Evolutionary conservation across 495 filamentous ascomycete genomes (phyloP).

Genomic region (Elasticomyces elasticus): DNA sequence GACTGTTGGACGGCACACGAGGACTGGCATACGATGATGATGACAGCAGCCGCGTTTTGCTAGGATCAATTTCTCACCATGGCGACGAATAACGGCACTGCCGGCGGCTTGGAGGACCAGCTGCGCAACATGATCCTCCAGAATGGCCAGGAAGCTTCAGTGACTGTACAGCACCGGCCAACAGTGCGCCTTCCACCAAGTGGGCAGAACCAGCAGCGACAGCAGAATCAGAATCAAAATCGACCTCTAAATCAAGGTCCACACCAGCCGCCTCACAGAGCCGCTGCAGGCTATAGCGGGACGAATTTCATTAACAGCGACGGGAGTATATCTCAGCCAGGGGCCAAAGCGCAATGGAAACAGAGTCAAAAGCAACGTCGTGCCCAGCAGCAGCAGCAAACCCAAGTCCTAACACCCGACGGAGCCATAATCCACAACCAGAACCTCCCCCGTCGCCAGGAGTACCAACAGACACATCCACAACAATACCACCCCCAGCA

Average conservation of each 20-base stretch:
- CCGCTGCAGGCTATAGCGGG: neutral
- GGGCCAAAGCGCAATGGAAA: neutral
- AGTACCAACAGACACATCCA: neutral
- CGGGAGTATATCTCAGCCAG: neutral
- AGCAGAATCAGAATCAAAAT: neutral
- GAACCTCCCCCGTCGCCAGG: neutral
- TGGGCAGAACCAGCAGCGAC: neutral
- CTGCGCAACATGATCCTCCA: constrained; percentile 38
- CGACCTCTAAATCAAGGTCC: neutral
- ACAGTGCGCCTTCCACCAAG: constrained; percentile 9
- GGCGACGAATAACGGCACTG: neutral
- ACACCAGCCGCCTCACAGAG: neutral
- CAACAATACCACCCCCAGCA: neutral
- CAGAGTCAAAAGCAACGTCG: constrained; percentile 5
- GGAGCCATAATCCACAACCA: neutral
- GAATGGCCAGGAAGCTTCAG: neutral
- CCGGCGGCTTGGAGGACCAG: constrained; percentile 30
- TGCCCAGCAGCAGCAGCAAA: neutral
- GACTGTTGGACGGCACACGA: no score
- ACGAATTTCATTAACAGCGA: neutral
- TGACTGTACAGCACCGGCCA: neutral
- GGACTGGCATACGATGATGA: no score
- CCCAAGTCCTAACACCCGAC: neutral
- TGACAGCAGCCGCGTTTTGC: no score
- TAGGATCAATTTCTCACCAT: neutral